Base-by-base conservation (phyloP, 2,329 filamentous ascomycete genomes). In the Talaromyces pinophilus region DNA sequence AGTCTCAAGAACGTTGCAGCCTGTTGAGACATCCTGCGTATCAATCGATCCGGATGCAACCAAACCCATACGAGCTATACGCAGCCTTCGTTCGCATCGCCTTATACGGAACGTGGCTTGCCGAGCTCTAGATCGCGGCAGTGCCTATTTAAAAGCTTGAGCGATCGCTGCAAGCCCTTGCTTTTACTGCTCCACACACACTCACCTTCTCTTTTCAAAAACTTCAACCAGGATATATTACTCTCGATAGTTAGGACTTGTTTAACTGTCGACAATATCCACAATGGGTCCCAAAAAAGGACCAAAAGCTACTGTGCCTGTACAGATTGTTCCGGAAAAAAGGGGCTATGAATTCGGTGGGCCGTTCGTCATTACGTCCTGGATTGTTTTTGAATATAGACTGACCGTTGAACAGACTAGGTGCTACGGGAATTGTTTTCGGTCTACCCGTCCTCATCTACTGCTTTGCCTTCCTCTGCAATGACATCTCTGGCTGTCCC, bases 401-500 rank as follows among this genome's bases (percentile, higher is more conserved):
- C 69, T 73, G 62, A 71, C 62, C 55, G 33, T 55, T 42, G 40
- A 54, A 61, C 70, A 96, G 93, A 64, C 83, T 89, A 50, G 93
- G 93, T 65, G 92, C 91, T 42, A 86, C 90, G 68, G 85, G 81
- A 68, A 92, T 98, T 74, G 91, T 91, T 7, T 90, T 96, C 72
- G 89, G 89, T 65, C 87, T 97, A 0, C 94, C 94, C 0, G 68
- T 93, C 50, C 84, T 93, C 70, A 86, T 92, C 72, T 96, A 95
- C 80, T 76, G 88, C 72, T 90, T 94, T 75, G 85, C 89, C 57
- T 96, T 97, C 75, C 83, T 90, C 73, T 97, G 94, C 85, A 98
- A 97, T 81, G 93, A 98, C 77, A 83, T 96, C 69, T 90, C 92
- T 8, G 94, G 95, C 67, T 98, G 95, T 76, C 95, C 94, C 57